phyloP scores from a whole-genome alignment of 495 filamentous ascomycete genomes.

The Xylaria nigripes region DNA sequence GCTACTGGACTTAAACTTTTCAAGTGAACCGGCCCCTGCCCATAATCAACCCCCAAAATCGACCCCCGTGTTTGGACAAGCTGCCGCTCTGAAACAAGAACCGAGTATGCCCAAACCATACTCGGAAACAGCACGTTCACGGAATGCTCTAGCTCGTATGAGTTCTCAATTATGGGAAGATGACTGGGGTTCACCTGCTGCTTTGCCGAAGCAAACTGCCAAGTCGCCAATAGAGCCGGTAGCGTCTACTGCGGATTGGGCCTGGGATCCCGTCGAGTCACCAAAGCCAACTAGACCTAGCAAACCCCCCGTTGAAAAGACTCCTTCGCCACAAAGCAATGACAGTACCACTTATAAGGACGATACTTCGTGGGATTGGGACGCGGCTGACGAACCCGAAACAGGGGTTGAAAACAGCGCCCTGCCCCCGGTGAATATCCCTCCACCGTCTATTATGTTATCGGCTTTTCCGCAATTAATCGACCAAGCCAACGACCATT shows the following conservation, averaged over 20 bases:
- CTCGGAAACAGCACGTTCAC: conserved; percentile 42
- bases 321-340: neutral
- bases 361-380: conserved; percentile 24
- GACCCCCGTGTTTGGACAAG: conserved; percentile 38
- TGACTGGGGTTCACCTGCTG: conserved; percentile 54
- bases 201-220: conserved; percentile 27
- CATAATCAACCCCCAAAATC: conserved; percentile 43
- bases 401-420: conserved; percentile 19
- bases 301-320: neutral
- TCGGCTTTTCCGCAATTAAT: conserved; percentile 63
- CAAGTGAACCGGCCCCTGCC: conserved; percentile 18
- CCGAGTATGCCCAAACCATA: conserved; percentile 23
- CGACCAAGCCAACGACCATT: conserved; percentile 40
- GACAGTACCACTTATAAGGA: neutral
- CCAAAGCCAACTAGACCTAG: conserved; percentile 4
- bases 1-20: conserved; percentile 16
- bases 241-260: conserved; percentile 34
- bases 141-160: conserved; percentile 2
- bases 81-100: conserved; percentile 34
- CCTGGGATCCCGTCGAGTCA: conserved; percentile 33
- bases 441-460: conserved; percentile 77
- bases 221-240: conserved; percentile 9
- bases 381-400: conserved; percentile 17
- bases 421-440: conserved; percentile 74
- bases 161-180: conserved; percentile 19